Conservation (phyloP, 257 asterid genomes). For the Nicotiana paniculata region DNA sequence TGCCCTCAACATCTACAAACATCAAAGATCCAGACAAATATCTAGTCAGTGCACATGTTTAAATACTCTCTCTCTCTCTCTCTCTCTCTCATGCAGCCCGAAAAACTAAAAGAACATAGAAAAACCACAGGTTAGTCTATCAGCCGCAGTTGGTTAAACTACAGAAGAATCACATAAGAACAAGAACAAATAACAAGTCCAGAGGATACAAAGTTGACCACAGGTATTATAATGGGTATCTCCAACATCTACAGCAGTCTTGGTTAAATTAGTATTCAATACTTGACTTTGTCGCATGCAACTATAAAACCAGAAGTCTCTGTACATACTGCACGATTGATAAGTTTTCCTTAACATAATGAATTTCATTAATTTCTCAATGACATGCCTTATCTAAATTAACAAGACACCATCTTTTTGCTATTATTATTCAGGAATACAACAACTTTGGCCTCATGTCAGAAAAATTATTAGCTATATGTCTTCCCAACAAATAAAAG, state of each 20-base stretch:
- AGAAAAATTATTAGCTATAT: not conserved
- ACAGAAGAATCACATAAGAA: not conserved
- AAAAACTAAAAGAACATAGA: not conserved
- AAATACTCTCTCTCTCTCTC: not conserved
- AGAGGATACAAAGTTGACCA: not conserved
- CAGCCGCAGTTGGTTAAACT: not conserved
- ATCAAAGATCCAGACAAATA: slow-evolving; percentile 2
- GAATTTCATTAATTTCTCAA: not conserved
- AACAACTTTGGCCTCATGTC: not conserved
- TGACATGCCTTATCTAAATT: not conserved
- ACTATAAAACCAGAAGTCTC: not conserved
- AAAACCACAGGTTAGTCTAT: not conserved
- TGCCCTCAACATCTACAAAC: slow-evolving; percentile 73
- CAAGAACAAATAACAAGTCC: not conserved
- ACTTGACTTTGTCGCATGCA: not conserved
- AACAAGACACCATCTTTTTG: not conserved
- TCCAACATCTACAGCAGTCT: not conserved
- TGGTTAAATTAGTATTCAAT: not conserved
- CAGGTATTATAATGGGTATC: not conserved
- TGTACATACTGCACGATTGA: not conserved
- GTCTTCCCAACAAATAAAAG: not conserved
- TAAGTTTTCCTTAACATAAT: not conserved
- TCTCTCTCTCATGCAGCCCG: not conserved
- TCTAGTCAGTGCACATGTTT: not conserved
- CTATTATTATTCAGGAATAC: not conserved